phyloP scores from a whole-genome alignment of 495 filamentous ascomycete species.

The Aspergillus homomorphus region DNA sequence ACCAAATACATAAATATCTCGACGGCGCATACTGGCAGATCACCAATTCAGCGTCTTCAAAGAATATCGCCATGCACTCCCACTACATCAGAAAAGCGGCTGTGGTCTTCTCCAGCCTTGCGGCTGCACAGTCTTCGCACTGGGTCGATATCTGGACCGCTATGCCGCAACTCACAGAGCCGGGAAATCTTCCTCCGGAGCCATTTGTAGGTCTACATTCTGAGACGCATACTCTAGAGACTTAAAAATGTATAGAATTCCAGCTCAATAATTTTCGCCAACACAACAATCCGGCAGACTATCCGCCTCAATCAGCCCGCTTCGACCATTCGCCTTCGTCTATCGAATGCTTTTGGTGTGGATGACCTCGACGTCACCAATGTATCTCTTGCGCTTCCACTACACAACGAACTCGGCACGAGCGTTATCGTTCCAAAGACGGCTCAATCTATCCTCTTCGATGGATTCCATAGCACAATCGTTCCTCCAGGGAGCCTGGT shows the following conservation, averaged over 20 bases:
- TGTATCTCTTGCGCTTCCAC: slow-evolving; percentile 55
- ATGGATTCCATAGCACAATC: slow-evolving; percentile 44
- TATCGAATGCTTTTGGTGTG: slow-evolving; percentile 66
- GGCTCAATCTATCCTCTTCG: slow-evolving; percentile 55
- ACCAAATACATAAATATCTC: not conserved
- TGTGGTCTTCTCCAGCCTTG: not conserved
- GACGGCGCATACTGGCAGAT: not conserved
- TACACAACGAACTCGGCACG: slow-evolving; percentile 47
- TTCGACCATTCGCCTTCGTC: slow-evolving; percentile 55
- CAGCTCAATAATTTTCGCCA: slow-evolving; percentile 32
- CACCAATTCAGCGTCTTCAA: not conserved
- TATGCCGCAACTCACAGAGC: slow-evolving; percentile 66
- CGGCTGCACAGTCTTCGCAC: slow-evolving; percentile 25
- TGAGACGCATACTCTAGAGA: not conserved
- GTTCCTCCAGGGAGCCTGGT: slow-evolving; percentile 58
- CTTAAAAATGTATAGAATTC: slow-evolving; percentile 1
- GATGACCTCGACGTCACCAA: slow-evolving; percentile 59
- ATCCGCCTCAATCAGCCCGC: slow-evolving; percentile 54
- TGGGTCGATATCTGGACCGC: slow-evolving; percentile 67
- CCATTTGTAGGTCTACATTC: slow-evolving; percentile 50
- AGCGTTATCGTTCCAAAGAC: slow-evolving; percentile 49
- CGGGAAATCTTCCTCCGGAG: slow-evolving; percentile 55
- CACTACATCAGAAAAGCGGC: not conserved
- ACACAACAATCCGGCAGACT: slow-evolving; percentile 67
- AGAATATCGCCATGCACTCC: not conserved